Conservation (phyloP, 345 rosid species). For the Schrenkiella parvula region DNA sequence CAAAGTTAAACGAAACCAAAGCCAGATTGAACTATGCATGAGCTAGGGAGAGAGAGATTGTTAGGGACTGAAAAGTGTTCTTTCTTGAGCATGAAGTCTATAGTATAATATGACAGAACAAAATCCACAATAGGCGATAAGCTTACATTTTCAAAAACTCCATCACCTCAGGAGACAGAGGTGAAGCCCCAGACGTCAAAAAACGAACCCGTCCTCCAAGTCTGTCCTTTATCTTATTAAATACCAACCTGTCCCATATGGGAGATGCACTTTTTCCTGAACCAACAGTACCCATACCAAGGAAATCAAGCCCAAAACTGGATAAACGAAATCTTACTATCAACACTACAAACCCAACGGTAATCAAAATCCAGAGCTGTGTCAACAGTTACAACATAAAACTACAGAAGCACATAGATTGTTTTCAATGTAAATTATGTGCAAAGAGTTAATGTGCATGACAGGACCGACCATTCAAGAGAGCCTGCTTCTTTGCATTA, state of each 20-base stretch:
- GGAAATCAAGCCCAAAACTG: constrained; percentile 3
- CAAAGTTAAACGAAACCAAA: not conserved
- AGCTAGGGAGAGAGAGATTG: not conserved
- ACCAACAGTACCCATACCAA: constrained; percentile 11
- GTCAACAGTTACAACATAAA: not conserved
- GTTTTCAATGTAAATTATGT: not conserved
- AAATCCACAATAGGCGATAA: constrained; percentile 6
- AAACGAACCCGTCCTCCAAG: constrained; percentile 94
- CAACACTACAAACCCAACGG: not conserved
- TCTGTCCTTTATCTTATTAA: constrained; percentile 82
- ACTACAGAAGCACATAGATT: not conserved
- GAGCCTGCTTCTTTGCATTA: constrained; percentile 91
- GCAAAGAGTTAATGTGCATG: not conserved
- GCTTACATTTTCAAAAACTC: constrained; percentile 89
- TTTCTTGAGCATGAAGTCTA: not conserved
- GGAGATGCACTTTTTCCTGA: constrained; percentile 92
- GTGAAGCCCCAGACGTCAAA: constrained; percentile 89
- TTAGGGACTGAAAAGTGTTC: not conserved
- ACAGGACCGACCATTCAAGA: constrained; percentile 62
- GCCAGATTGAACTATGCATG: not conserved
- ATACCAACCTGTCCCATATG: constrained; percentile 95
- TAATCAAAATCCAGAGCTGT: not conserved
- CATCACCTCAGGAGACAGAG: constrained; percentile 93
- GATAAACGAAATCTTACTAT: not conserved
- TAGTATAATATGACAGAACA: not conserved